phyloP scores from a whole-genome alignment of 495 filamentous ascomycete genomes.

The Podospora sp. region DNA sequence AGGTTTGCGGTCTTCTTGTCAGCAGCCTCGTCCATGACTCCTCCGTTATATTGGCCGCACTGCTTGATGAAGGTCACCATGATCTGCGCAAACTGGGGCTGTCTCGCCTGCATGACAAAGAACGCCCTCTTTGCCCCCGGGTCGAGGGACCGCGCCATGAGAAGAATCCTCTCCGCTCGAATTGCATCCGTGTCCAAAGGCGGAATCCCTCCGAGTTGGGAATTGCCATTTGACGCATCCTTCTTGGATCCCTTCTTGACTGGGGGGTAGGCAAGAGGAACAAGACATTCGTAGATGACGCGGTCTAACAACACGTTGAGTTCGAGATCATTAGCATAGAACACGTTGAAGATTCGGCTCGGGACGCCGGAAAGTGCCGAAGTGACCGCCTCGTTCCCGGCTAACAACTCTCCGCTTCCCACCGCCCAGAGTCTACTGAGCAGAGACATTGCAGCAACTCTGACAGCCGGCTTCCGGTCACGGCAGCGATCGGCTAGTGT shows the following conservation, averaged over 20 bases:
- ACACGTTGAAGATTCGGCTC: constrained; percentile 80
- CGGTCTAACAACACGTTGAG: constrained; percentile 82
- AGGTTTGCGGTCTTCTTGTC: constrained; percentile 69
- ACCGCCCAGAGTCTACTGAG: constrained; percentile 89
- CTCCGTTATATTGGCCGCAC: constrained; percentile 87
- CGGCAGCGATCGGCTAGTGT: constrained; percentile 86
- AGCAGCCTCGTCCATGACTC: constrained; percentile 73
- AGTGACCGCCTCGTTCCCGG: constrained; percentile 74
- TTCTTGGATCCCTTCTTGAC: constrained; percentile 61
- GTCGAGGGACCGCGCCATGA: constrained; percentile 78
- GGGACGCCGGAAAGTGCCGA: constrained; percentile 76
- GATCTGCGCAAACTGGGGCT: constrained; percentile 67
- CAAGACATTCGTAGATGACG: constrained; percentile 81
- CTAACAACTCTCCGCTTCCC: constrained; percentile 81
- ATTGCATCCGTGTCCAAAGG: constrained; percentile 77
- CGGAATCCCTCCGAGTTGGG: constrained; percentile 54
- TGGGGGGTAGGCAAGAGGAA: constrained; percentile 83
- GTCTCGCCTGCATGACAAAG: constrained; percentile 79
- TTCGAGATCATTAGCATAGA: constrained; percentile 88
- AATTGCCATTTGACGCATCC: constrained; percentile 55
- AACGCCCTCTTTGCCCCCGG: constrained; percentile 80
- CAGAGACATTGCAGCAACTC: constrained; percentile 81
- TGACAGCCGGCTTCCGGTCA: constrained; percentile 79
- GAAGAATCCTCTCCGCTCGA: constrained; percentile 79
- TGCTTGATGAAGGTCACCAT: constrained; percentile 71